A percentile compares a stretch with the other conserved stretches of the same genome.
These are phyloP conservation scores for Komagataella ulmi DNA, from an alignment of 805 yeast genomes.

Conservation along the genomic window DNA sequence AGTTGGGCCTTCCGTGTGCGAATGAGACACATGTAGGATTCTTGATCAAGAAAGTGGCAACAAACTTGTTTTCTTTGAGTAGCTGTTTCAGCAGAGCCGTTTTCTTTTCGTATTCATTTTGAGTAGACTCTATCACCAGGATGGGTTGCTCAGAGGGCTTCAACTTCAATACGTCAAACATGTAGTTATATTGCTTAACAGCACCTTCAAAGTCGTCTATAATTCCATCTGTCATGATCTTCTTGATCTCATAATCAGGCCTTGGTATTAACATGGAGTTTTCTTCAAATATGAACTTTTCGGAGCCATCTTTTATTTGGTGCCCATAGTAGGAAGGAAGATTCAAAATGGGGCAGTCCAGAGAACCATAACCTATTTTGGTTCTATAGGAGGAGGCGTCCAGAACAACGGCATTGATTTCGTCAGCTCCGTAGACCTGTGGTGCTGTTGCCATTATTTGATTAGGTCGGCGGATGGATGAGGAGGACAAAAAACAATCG, in stretches of 20 bases:
- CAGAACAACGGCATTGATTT: slow-evolving; percentile 78
- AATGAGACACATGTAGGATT: slow-evolving; percentile 83
- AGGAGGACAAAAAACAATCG: not conserved
- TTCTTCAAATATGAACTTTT: slow-evolving; percentile 15
- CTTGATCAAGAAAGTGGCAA: slow-evolving; percentile 72
- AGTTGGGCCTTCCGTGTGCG: slow-evolving; percentile 79
- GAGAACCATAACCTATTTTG: slow-evolving; percentile 86
- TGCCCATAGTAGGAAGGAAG: slow-evolving; percentile 58
- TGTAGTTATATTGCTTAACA: slow-evolving; percentile 54
- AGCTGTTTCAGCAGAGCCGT: slow-evolving; percentile 57
- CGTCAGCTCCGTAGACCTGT: slow-evolving; percentile 58
- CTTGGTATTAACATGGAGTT: slow-evolving; percentile 26
- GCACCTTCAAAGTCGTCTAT: slow-evolving; percentile 85
- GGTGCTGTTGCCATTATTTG: slow-evolving; percentile 21
- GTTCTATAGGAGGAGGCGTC: slow-evolving; percentile 85
- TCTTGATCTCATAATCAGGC: slow-evolving; percentile 33
- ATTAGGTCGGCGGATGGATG: not conserved
- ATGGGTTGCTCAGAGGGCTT: slow-evolving; percentile 60
- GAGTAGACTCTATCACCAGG: slow-evolving; percentile 74
- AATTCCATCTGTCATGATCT: slow-evolving; percentile 46
- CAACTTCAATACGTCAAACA: slow-evolving; percentile 39
- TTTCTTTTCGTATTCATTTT: slow-evolving; percentile 63
- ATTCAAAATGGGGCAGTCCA: slow-evolving; percentile 69
- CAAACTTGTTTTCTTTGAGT: slow-evolving; percentile 55
- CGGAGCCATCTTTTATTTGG: slow-evolving; percentile 8